Evolutionary conservation across 331 rosid species (phyloP).

Genomic region (Malus hybrid): DNA sequence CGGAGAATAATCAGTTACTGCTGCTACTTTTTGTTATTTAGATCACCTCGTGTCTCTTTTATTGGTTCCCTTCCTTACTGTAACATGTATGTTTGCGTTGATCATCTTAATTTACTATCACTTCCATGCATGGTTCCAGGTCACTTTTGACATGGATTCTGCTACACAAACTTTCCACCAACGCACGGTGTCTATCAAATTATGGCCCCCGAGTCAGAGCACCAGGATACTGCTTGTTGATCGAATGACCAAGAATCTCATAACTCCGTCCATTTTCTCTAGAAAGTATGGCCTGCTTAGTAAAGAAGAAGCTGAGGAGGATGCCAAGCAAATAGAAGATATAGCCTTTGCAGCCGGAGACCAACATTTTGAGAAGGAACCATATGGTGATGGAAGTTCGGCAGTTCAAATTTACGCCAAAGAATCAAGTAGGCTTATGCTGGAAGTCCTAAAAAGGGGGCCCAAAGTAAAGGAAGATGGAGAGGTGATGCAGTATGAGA

Average conservation of each 20-base stretch:
- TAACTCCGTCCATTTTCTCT: constrained; percentile 77
- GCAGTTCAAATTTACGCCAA: constrained; percentile 82
- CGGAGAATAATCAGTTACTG: not conserved
- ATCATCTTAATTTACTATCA: not conserved
- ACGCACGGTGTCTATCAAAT: constrained; percentile 52
- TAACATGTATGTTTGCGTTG: not conserved
- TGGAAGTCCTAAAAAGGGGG: constrained; percentile 77
- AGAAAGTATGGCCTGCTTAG: constrained; percentile 75
- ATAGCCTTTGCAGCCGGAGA: constrained; percentile 57
- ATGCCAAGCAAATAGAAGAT: constrained; percentile 60
- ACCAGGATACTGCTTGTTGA: constrained; percentile 62
- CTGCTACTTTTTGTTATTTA: not conserved
- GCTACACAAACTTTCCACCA: constrained; percentile 35
- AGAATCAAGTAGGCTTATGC: constrained; percentile 79
- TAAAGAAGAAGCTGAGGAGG: constrained; percentile 73
- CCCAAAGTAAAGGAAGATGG: constrained; percentile 43
- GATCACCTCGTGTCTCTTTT: not conserved
- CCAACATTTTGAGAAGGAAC: constrained; percentile 78
- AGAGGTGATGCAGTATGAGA: constrained; percentile 26
- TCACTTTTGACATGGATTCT: constrained; percentile 53
- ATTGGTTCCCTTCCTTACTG: not conserved
- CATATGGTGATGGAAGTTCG: constrained; percentile 81
- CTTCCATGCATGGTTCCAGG: constrained; percentile 25
- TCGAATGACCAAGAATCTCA: constrained; percentile 70
- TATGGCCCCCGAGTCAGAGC: constrained; percentile 89